phyloP scores from a whole-genome alignment of 2,329 filamentous ascomycete genomes.

The Mycocentrospora acerina region DNA sequence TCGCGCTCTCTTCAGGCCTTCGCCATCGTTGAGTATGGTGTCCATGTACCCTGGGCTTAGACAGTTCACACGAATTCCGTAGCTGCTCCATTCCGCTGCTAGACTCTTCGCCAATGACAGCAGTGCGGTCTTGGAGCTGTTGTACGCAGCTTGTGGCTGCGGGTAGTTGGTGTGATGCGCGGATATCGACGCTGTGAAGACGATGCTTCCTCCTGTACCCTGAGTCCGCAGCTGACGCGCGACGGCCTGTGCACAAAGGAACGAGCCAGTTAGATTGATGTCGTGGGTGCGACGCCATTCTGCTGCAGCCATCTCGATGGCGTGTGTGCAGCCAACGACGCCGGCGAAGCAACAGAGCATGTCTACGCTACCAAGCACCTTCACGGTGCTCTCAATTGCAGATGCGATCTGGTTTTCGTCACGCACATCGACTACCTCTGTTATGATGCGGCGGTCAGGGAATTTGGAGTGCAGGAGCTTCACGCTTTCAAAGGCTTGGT shows the following conservation, averaged over 20 bases:
- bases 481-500: conserved; percentile 48
- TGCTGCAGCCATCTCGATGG: conserved; percentile 59
- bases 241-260: conserved; percentile 68
- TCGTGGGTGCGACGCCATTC: conserved; percentile 67
- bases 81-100: conserved; percentile 71
- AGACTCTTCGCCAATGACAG: conserved; percentile 64
- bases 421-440: conserved; percentile 61
- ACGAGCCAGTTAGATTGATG: conserved; percentile 71
- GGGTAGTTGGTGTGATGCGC: conserved; percentile 70
- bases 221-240: conserved; percentile 45
- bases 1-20: conserved; percentile 56
- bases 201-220: conserved; percentile 61
- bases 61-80: conserved; percentile 71
- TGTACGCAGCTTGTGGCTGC: conserved; percentile 72
- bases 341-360: conserved; percentile 68
- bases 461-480: conserved; percentile 55
- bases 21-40: conserved; percentile 69
- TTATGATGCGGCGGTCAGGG: conserved; percentile 54
- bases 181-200: conserved; percentile 68
- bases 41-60: conserved; percentile 78
- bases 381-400: conserved; percentile 39
- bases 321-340: conserved; percentile 63
- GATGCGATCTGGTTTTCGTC: conserved; percentile 50
- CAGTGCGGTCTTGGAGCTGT: conserved; percentile 69
- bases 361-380: conserved; percentile 54